These are phyloP conservation scores for Metschnikowia matae DNA, from an alignment of 805 yeast genomes.

Conservation along the genomic window DNA sequence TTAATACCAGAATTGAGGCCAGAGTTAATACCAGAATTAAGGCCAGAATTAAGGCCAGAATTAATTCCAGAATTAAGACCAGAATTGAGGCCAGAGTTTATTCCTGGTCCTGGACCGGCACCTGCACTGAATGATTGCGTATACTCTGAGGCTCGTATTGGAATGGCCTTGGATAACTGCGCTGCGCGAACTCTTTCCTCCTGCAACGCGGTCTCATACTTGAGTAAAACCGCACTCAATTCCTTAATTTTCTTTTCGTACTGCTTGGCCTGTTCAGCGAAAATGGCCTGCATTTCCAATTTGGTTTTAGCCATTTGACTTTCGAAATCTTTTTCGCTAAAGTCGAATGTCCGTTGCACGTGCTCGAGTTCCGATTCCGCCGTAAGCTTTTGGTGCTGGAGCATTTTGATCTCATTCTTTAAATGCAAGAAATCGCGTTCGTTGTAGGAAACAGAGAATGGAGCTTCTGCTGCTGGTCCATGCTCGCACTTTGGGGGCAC, in stretches of 20 bases:
- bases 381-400: conserved; percentile 20
- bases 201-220: conserved; percentile 34
- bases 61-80: too few species aligned
- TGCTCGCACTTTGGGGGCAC: background rate
- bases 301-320: conserved; percentile 21
- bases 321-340: conserved; percentile 19
- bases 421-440: conserved; percentile 1
- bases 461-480: background rate
- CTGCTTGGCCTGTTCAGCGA: conserved; percentile 22
- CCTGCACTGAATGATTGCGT: too few species aligned
- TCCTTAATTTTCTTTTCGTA: conserved; percentile 37
- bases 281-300: conserved; percentile 25
- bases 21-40: too few species aligned
- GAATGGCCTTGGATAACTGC: conserved; percentile 34
- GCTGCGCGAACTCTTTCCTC: conserved; percentile 34
- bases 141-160: conserved; percentile 24
- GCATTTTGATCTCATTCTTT: conserved; percentile 8
- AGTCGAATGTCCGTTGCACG: conserved; percentile 14
- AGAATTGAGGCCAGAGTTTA: too few species aligned
- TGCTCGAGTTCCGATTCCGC: conserved; percentile 19
- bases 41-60: too few species aligned
- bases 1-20: too few species aligned
- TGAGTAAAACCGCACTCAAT: conserved; percentile 24
- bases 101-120: too few species aligned
- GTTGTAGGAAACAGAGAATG: background rate